Evolutionary conservation across 2,329 filamentous ascomycete species (phyloP).

Genomic region (Botrytis byssoidea): DNA sequence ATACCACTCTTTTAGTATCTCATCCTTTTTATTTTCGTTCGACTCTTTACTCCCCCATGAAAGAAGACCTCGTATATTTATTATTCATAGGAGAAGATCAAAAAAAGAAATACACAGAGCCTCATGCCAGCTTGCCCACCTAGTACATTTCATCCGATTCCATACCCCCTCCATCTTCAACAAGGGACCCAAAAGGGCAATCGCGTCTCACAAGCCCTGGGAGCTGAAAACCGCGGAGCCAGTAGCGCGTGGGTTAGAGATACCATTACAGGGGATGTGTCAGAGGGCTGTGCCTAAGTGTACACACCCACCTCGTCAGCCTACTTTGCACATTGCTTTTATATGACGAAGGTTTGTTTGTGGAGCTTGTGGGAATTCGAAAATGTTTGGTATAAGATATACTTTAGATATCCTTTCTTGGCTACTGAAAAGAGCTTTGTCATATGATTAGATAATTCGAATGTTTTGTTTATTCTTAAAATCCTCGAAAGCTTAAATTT

Average conservation of each 20-base stretch:
- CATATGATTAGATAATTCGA: background rate
- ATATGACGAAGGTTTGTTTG: background rate
- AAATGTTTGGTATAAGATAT: background rate
- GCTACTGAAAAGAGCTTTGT: background rate
- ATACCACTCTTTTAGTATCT: background rate
- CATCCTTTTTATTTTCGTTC: background rate
- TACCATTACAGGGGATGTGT: background rate
- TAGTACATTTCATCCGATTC: background rate
- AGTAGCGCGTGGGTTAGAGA: background rate
- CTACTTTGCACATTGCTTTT: background rate
- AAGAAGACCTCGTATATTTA: background rate
- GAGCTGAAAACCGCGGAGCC: constrained; percentile 1
- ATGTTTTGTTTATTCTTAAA: background rate
- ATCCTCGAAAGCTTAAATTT: background rate
- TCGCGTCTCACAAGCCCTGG: background rate
- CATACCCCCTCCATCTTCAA: background rate
- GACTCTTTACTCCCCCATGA: too few species aligned
- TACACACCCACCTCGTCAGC: background rate
- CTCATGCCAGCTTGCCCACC: background rate
- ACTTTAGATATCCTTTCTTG: background rate
- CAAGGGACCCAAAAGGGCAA: background rate
- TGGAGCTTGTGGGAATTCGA: background rate
- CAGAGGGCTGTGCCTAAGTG: background rate
- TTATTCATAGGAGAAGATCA: background rate
- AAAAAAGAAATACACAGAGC: background rate